These are phyloP conservation scores for Fraxinus xanthoxyloides DNA, from an alignment of 305 asterid species.

Conservation along the genomic window DNA sequence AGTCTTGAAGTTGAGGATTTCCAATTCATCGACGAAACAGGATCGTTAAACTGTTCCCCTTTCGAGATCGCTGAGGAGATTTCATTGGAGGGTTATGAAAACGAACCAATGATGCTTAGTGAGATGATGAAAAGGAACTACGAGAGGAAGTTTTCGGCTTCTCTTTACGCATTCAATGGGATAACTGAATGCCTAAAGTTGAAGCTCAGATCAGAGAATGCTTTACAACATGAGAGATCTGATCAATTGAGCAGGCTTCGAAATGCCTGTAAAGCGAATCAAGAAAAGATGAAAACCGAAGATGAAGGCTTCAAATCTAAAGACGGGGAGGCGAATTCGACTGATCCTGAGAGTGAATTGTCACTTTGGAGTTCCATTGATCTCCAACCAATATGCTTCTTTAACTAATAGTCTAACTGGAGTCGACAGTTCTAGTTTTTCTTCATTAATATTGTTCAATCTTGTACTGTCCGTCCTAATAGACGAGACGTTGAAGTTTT, in stretches of 20 bases:
- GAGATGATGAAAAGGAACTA: slow-evolving; percentile 65
- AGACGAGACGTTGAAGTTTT: background rate
- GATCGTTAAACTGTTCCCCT: slow-evolving; percentile 23
- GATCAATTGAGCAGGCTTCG: slow-evolving; percentile 47
- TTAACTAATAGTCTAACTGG: slow-evolving; percentile 24
- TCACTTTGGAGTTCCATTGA: slow-evolving; percentile 66
- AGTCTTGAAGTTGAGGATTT: slow-evolving; percentile 26
- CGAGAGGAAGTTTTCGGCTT: slow-evolving; percentile 74
- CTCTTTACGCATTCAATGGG: slow-evolving; percentile 70
- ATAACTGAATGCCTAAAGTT: slow-evolving; percentile 60
- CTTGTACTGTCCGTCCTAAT: background rate
- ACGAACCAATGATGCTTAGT: slow-evolving; percentile 44
- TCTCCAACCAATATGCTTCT: slow-evolving; percentile 59
- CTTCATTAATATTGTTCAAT: background rate
- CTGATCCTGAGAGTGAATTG: slow-evolving; percentile 40
- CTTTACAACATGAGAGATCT: slow-evolving; percentile 31
- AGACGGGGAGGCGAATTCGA: slow-evolving; percentile 17
- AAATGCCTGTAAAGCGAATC: slow-evolving; percentile 46
- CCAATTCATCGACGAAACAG: slow-evolving; percentile 32
- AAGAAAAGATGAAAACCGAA: slow-evolving; percentile 16
- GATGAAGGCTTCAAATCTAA: background rate
- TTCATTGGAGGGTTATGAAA: slow-evolving; percentile 33
- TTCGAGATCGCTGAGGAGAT: slow-evolving; percentile 52
- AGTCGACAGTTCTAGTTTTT: background rate
- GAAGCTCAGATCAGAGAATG: slow-evolving; percentile 36